Evolutionary conservation across 2,329 filamentous ascomycete species (phyloP), one percentile per base, ranked within the genome.

Genomic region (Fusarium redolens): DNA sequence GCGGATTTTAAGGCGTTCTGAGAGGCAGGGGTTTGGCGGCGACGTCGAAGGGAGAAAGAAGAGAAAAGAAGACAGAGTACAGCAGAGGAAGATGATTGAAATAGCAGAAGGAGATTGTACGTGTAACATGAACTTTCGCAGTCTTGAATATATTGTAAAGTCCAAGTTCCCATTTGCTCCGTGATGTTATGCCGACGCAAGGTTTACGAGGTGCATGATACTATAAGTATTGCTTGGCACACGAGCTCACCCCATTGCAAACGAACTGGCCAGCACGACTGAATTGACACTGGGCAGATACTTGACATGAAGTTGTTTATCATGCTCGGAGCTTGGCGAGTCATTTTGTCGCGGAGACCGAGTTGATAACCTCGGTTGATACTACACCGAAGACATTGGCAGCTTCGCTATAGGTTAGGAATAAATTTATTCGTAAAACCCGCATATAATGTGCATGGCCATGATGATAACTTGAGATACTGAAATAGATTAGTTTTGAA

Each of bases 121-220:
- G 75, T 76, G 69, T 75, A 77, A 66, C 73, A 75, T 68, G 75
- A 77, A 64, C 68, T 75, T 71, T 63, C 25, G 72, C 68, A 69
- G 71, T 75, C 63, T 76, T 75, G 65, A 77, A 75, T 75, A 71
- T 67, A 77, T 67, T 71, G 69, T 64, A 68, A 73, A 73, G 66
- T 70, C 69, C 55, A 71, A 38, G 5, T 48, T 37, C 40, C 22
- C 10, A 20, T 14, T 22, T 17, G 17, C 1, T 13, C 3, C 18
- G 40, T 65, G 54, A 22, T 28, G 41, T 38, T 12, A 6, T 7
- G 22, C 15, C 17, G 30, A 30, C 12, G 17, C 18, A 15, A 40
- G 18, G 20, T 20, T 17, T n/a, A 20, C 11, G 20, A 20, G 15
- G 4, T 4, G 38, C 4, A 40, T 40, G 38, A 28, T 28, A 5